Base-by-base conservation (phyloP, 31 red algal species). In the Odonthalia washingtoniensis region DNA sequence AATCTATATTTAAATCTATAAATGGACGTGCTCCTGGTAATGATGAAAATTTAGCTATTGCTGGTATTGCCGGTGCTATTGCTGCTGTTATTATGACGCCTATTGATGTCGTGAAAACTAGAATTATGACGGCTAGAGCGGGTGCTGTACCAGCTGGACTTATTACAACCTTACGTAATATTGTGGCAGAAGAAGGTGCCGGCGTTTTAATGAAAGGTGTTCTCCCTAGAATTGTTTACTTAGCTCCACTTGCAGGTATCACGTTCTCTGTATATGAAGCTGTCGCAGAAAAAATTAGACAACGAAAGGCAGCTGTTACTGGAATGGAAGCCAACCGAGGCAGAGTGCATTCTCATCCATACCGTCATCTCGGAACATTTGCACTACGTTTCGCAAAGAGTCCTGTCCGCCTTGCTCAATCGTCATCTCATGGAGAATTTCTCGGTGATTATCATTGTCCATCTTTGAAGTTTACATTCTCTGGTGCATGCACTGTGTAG, bases 61-160 rank as follows among this genome's bases (percentile, higher is more conserved):
- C 97, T 4, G 92, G 90, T n/a, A 49, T 96, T 17, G 86, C 88
- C 16, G 97, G 97, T 38, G 90, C 92, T 2, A 33, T 96, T 35
- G 97, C 97, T 18, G 97, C 97, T 14, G 70, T 99, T 39, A 96
- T 99, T 57, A 89, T 99, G 84, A 99, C 97, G 1, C 97, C 97
- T 30, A 92, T 99, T 32, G 97, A 99, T 81, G 97, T 99, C 43
- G 97, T 96, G 3, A 99, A 99, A 91, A 99, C 97, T 0, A 39
- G 97, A 26, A 86, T 99, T 66, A 99, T 99, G 97, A 99, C 97
- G 5, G 94, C 96, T 66, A 9, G 65, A 31, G 80, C 57, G 26
- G 94, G 92, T 42, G 94, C 84, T 26, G 87, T 84, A 4, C 96
- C 96, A 79, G 73, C 74, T 24, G 94, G 94, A 33, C 91, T 99